Conservation (phyloP, 441 rosid genomes). For the Adansonia grandidieri region DNA sequence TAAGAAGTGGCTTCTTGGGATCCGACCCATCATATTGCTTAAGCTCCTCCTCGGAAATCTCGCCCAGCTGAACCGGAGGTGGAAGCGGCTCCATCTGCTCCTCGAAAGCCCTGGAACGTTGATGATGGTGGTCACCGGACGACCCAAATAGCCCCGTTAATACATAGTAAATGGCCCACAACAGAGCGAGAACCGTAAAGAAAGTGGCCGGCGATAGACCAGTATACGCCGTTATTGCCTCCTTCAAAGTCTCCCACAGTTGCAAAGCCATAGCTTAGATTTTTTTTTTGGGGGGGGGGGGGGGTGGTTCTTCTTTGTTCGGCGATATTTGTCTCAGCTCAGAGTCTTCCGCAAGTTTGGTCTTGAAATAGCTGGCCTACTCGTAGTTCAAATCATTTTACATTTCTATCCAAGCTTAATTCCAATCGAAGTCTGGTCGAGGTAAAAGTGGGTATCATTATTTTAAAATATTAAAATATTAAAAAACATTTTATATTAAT, state of each 20-base stretch:
- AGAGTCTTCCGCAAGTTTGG: not conserved
- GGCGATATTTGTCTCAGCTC: not conserved
- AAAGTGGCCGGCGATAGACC: slow-evolving; percentile 86
- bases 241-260: slow-evolving; percentile 85
- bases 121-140: slow-evolving; percentile 43
- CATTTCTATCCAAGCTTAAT: no score
- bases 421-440: no score
- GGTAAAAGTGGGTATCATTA: no score
- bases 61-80: slow-evolving; percentile 86
- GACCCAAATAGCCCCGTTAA: slow-evolving; percentile 68
- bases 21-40: slow-evolving; percentile 81
- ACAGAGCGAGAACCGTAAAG: slow-evolving; percentile 72
- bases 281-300: not conserved
- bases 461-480: no score
- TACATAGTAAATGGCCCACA: slow-evolving; percentile 69
- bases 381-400: no score
- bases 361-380: not conserved
- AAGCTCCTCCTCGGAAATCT: slow-evolving; percentile 76
- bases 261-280: slow-evolving; percentile 61
- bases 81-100: slow-evolving; percentile 71
- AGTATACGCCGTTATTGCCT: slow-evolving; percentile 78
- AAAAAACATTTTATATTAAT: no score
- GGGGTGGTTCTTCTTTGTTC: not conserved
- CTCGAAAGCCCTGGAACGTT: slow-evolving; percentile 46
- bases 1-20: slow-evolving; percentile 82